Conservation (phyloP, 1,284 basidiomycete genomes). For the Ustilago xerochloae region DNA sequence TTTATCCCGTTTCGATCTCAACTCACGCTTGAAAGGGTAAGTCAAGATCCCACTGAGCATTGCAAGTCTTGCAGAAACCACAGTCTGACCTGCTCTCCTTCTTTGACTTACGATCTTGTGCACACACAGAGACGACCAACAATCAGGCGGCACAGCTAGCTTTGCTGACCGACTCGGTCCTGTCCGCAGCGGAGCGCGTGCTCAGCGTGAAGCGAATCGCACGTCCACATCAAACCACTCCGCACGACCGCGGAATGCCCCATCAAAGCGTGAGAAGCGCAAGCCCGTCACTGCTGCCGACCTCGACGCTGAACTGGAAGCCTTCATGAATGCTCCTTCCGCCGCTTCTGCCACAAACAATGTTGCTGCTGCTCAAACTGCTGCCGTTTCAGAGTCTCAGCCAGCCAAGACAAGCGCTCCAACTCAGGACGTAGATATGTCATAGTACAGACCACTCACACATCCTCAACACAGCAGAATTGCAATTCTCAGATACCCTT, state of each 20-base stretch:
- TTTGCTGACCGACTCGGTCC: constrained; percentile 42
- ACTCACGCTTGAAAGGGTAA: constrained; percentile 39
- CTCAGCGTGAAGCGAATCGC: constrained; percentile 38
- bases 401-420: neutral
- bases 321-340: constrained; percentile 76
- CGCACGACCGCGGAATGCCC: constrained; percentile 5
- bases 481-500: constrained; percentile 3
- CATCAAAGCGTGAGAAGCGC: constrained; percentile 48
- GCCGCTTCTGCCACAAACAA: neutral
- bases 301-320: constrained; percentile 88
- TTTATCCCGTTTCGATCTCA: constrained; percentile 47
- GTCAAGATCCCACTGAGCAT: neutral
- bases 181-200: constrained; percentile 13
- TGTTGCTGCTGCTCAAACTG: neutral
- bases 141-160: neutral
- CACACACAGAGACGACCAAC: neutral
- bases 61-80: neutral
- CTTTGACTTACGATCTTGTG: neutral
- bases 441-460: neutral
- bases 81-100: neutral
- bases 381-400: too few species aligned
- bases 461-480: neutral
- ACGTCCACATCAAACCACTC: constrained; percentile 1
- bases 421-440: constrained; percentile 37
- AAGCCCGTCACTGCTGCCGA: constrained; percentile 79